Percentiles rank a stretch among this genome's conserved stretches.
phyloP scores from a whole-genome alignment of 2,329 filamentous ascomycete species.

The Ophiostoma piceae region DNA sequence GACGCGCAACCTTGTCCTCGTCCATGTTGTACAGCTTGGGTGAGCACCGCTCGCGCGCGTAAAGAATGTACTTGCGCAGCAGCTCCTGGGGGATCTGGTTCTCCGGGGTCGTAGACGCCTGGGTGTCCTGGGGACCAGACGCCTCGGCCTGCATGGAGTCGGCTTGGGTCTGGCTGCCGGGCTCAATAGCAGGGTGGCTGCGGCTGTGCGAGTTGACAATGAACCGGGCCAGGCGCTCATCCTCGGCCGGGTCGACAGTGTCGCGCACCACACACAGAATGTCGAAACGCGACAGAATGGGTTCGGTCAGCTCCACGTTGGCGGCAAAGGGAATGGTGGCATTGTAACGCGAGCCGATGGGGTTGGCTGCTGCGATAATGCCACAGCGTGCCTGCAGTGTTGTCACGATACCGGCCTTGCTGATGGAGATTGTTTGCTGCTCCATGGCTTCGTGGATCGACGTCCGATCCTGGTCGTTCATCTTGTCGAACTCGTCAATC shows the following conservation, averaged over 20 bases:
- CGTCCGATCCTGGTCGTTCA: slow-evolving; percentile 98
- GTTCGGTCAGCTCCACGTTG: slow-evolving; percentile 95
- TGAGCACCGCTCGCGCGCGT: slow-evolving; percentile 79
- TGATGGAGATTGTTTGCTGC: slow-evolving; percentile 98
- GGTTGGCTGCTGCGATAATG: slow-evolving; percentile 94
- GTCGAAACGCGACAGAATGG: slow-evolving; percentile 95
- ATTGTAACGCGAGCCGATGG: slow-evolving; percentile 93
- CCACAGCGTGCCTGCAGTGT: slow-evolving; percentile 93
- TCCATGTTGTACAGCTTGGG: slow-evolving; percentile 97
- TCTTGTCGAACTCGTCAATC: slow-evolving; percentile 99
- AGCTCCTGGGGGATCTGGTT: slow-evolving; percentile 86
- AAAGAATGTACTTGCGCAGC: slow-evolving; percentile 92
- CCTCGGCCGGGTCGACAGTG: slow-evolving; percentile 85
- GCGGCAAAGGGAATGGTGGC: slow-evolving; percentile 91
- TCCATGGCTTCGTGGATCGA: slow-evolving; percentile 99
- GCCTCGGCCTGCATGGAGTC: slow-evolving; percentile 59
- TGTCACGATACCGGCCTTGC: slow-evolving; percentile 96
- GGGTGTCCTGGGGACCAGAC: slow-evolving; percentile 25
- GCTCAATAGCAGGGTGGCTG: slow-evolving; percentile 55
- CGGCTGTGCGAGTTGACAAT: slow-evolving; percentile 91
- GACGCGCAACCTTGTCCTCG: slow-evolving; percentile 87
- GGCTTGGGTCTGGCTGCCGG: background rate
- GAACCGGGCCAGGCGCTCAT: slow-evolving; percentile 88
- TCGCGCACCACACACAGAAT: slow-evolving; percentile 95
- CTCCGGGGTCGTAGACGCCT: slow-evolving; percentile 36